phyloP scores from a whole-genome alignment of 2,329 filamentous ascomycete species.

The Xylaria sp. region DNA sequence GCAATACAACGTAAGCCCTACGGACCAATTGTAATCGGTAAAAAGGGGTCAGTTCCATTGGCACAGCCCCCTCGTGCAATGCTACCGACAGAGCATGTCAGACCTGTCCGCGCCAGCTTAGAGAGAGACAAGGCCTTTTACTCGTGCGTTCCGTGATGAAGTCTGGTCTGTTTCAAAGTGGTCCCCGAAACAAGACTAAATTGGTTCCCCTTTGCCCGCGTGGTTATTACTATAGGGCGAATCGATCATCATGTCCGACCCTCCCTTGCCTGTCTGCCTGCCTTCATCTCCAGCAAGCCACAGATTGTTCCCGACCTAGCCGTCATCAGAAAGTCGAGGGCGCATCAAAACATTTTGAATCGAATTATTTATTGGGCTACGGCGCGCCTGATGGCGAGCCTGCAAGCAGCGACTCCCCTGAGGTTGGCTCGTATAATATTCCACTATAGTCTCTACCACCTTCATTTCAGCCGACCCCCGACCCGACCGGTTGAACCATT shows the following conservation, averaged over 20 bases:
- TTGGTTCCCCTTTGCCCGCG: not conserved
- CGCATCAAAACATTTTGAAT: slow-evolving; percentile 10
- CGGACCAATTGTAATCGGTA: not conserved
- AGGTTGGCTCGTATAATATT: slow-evolving; percentile 7
- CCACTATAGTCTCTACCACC: slow-evolving; percentile 9
- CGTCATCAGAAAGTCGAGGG: not conserved
- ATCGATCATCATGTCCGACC: too few species aligned
- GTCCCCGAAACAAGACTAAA: not conserved
- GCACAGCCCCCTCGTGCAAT: not conserved
- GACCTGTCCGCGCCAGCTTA: not conserved
- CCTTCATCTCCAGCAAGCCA: not conserved
- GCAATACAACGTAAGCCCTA: not conserved
- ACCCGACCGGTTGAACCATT: slow-evolving; percentile 5
- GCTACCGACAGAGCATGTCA: not conserved
- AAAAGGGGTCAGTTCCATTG: not conserved
- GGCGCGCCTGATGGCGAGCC: slow-evolving; percentile 6
- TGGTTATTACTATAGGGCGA: not conserved
- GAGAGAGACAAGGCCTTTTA: not conserved
- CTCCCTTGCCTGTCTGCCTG: too few species aligned
- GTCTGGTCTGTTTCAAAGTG: not conserved
- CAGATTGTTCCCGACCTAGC: not conserved
- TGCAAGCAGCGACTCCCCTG: slow-evolving; percentile 2
- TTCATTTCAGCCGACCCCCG: slow-evolving; percentile 1
- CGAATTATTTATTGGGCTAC: slow-evolving; percentile 16
- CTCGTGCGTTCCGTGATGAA: too few species aligned